Evolutionary conservation across 2,329 filamentous ascomycete species (phyloP), one percentile per base, ranked within the genome.

Genomic region (Clarireedia paspali): DNA sequence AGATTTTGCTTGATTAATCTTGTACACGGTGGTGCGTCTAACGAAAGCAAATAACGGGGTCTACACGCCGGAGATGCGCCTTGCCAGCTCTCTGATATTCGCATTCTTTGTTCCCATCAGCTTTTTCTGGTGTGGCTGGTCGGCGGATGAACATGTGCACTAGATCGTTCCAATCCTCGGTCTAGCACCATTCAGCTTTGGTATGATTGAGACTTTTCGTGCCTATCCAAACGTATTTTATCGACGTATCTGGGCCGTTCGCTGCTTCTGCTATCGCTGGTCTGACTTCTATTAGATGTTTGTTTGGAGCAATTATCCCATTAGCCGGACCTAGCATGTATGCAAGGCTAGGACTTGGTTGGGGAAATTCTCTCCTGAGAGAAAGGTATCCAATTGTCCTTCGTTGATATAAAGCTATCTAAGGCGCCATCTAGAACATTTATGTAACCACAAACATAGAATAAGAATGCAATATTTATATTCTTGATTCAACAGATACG

Each of bases 91-190:
- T 27, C 72, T 77, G 3, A 67, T 76, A n/a, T 79, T 78, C 4
- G 76, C 76, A 2, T 46, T 79, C 1, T 53, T 81, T 12, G 74
- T 85, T 1, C 82, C 82, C 0, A 67, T 76, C 0, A 27, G 40
- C 0, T 69, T 85, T 38, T 83, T 85, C 65, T 75, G 77, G 65
- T 84, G 83, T 59, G 81, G 79, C 1, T 84, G 80, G 79, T 77
- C 77, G 0, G 75, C 76, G 0, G 70, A 84, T 42, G 75, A 77
- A 20, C 61, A 73, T 10, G 72, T 77, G 0, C 79, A 82, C 54
- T 84, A 80, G 79, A 75, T 82, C 20, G 77, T 74, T 0, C 78
- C 80, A 0, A 77, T 82, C 38, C 72, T 78, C 2, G 75, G 74
- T 2, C 81, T 76, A 0, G 47, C 75, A 73, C 60, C 75, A 75